Conservation (phyloP, 2,329 filamentous ascomycete species). For the Hymenoscyphus infarciens region DNA sequence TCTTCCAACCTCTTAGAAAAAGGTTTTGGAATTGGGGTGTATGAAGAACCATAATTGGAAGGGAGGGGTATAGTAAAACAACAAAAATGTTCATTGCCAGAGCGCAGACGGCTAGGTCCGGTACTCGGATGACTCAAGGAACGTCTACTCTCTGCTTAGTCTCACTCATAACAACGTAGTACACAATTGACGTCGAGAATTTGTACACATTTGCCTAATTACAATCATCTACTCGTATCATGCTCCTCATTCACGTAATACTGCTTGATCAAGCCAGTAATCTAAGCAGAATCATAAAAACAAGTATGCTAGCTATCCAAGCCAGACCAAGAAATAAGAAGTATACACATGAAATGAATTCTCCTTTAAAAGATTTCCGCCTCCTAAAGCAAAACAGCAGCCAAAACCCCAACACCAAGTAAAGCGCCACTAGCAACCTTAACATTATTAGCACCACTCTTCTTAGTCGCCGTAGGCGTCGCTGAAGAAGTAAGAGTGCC, state of each 20-base stretch:
- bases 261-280: background rate
- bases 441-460: constrained; percentile 20
- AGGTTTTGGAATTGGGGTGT: too few relatives aligned
- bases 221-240: background rate
- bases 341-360: background rate
- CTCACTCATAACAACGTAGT: too few relatives aligned
- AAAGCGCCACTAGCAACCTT: constrained; percentile 18
- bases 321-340: background rate
- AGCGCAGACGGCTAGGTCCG: too few relatives aligned
- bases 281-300: background rate
- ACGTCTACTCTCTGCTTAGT: too few relatives aligned
- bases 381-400: constrained; percentile 10
- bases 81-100: too few relatives aligned
- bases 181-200: too few relatives aligned
- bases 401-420: constrained; percentile 15
- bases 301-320: background rate
- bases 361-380: background rate
- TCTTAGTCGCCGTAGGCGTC: constrained; percentile 27
- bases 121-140: too few relatives aligned
- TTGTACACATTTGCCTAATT: too few relatives aligned
- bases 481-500: constrained; percentile 18
- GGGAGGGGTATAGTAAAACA: too few relatives aligned
- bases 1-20: too few relatives aligned
- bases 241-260: background rate
- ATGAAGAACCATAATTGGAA: too few relatives aligned